Conservation (phyloP, 148 eudicot species). For the Rhododendron griersonianum region DNA sequence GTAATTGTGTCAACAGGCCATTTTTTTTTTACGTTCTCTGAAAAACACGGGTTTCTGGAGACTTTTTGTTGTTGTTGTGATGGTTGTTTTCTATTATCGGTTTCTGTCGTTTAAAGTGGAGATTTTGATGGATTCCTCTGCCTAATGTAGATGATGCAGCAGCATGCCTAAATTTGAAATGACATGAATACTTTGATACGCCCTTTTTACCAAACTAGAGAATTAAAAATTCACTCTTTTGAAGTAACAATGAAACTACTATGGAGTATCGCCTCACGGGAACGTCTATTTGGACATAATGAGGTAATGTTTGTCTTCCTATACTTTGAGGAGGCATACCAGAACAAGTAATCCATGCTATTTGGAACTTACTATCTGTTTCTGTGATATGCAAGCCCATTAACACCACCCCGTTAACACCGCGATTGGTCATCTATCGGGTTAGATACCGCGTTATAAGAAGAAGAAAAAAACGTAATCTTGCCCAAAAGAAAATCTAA, state of each 20-base stretch:
- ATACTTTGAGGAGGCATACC: neutral
- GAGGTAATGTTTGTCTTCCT: too few species aligned
- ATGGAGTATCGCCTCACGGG: neutral
- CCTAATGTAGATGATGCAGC: neutral
- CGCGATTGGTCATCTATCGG: neutral
- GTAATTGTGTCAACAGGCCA: too few species aligned
- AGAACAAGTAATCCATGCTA: neutral
- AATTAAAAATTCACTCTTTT: neutral
- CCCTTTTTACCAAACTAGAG: neutral
- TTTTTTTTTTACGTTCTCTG: too few species aligned
- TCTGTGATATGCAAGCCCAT: neutral
- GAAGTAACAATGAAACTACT: neutral
- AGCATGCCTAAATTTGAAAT: neutral
- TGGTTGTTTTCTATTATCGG: neutral
- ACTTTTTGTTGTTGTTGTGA: neutral
- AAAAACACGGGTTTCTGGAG: too few species aligned
- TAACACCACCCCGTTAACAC: neutral
- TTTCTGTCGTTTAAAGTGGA: neutral
- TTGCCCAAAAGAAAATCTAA: too few species aligned
- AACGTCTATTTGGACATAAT: neutral
- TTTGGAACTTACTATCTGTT: neutral
- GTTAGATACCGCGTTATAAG: neutral
- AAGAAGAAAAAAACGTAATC: too few species aligned
- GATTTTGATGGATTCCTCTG: neutral
- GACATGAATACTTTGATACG: neutral